Percentiles rank a stretch among this genome's conserved stretches.
phyloP scores from a whole-genome alignment of 192 early-diverging fungal species.

The Lobosporangium transversale region DNA sequence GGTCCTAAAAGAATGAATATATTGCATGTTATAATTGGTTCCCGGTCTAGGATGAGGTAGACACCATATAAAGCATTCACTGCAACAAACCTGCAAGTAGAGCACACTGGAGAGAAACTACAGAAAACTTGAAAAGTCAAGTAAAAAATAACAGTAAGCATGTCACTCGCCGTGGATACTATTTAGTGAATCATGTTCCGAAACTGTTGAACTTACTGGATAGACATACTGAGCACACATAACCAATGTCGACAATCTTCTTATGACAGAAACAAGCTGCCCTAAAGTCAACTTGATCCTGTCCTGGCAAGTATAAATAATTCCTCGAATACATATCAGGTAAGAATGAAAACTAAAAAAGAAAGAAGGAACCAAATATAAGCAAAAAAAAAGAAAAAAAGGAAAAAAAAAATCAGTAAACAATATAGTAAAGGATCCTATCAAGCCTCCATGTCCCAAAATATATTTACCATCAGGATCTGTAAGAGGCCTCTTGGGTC shows the following conservation, averaged over 20 bases:
- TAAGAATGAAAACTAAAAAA: slow-evolving; percentile 74
- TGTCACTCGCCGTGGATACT: no score
- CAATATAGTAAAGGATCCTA: no score
- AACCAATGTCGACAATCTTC: slow-evolving; percentile 90
- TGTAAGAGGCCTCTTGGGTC: slow-evolving; percentile 81
- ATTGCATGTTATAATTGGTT: no score
- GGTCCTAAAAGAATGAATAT: slow-evolving; percentile 54
- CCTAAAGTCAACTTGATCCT: slow-evolving; percentile 89
- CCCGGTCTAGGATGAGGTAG: no score
- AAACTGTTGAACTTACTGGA: slow-evolving; percentile 84
- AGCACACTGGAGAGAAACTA: slow-evolving; percentile 76
- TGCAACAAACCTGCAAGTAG: slow-evolving; percentile 74
- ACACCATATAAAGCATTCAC: no score
- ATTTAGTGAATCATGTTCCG: no score
- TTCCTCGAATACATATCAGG: slow-evolving; percentile 82
- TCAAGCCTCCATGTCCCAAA: no score
- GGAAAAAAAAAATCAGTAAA: no score
- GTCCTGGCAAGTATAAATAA: slow-evolving; percentile 75
- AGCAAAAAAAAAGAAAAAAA: background rate
- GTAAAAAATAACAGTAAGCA: background rate
- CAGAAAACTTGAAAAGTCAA: slow-evolving; percentile 65
- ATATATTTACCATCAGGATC: slow-evolving; percentile 85
- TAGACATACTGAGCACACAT: slow-evolving; percentile 98
- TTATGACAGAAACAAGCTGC: slow-evolving; percentile 99
- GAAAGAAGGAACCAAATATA: background rate